Percentiles rank a stretch among this genome's conserved stretches.
Conservation (phyloP, 2,329 filamentous ascomycete genomes). For the Epichloe glyceriae region DNA sequence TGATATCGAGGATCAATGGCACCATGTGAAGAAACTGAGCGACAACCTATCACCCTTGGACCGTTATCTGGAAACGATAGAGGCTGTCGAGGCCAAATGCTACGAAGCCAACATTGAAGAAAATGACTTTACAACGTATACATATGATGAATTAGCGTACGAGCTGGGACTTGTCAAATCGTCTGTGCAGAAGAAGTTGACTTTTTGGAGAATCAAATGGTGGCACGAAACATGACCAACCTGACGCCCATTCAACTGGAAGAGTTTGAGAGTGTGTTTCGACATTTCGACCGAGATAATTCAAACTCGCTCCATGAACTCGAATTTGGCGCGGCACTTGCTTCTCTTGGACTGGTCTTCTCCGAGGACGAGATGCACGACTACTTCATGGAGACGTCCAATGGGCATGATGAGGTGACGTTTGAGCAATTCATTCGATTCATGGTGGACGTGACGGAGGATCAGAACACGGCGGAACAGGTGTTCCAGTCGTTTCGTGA, state of each 20-base stretch:
- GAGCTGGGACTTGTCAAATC: conserved; percentile 84
- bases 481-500: conserved; percentile 97
- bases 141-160: conserved; percentile 90
- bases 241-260: conserved; percentile 95
- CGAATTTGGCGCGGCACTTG: conserved; percentile 89
- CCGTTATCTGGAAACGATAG: conserved; percentile 79
- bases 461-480: conserved; percentile 96
- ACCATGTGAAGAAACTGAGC: conserved; percentile 74
- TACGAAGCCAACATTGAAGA: conserved; percentile 96
- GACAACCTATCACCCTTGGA: conserved; percentile 82
- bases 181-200: conserved; percentile 89
- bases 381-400: conserved; percentile 79
- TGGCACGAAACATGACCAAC: conserved; percentile 97
- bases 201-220: conserved; percentile 95
- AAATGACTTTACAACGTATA: conserved; percentile 99
- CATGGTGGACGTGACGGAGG: conserved; percentile 98
- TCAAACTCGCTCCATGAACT: conserved; percentile 84
- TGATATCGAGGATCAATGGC: conserved; percentile 86
- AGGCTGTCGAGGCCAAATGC: conserved; percentile 74
- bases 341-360: conserved; percentile 90
- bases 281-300: conserved; percentile 90
- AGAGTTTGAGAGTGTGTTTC: conserved; percentile 96
- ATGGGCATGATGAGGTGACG: conserved; percentile 65
- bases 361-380: conserved; percentile 98
- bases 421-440: conserved; percentile 99